Evolutionary conservation across 2,329 filamentous ascomycete genomes (phyloP).

Genomic region (Penicillium sp.): DNA sequence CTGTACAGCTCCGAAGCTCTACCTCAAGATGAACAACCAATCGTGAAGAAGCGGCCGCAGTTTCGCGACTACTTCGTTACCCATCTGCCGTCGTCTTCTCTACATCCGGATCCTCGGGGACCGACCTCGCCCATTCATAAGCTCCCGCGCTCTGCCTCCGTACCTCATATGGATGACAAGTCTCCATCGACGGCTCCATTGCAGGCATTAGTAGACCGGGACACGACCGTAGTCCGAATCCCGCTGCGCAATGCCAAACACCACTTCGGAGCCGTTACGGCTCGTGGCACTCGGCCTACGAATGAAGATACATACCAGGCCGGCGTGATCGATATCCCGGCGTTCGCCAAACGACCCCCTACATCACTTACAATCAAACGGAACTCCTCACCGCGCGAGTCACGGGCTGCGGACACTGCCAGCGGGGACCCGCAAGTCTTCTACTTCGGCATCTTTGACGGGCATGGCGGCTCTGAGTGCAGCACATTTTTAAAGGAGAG

Average conservation of each 20-base stretch:
- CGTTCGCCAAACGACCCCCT: conserved; percentile 81
- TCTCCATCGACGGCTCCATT: conserved; percentile 53
- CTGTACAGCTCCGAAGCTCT: conserved; percentile 24
- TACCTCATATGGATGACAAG: conserved; percentile 61
- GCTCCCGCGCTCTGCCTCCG: conserved; percentile 77
- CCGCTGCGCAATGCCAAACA: conserved; percentile 91
- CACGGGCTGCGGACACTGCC: conserved; percentile 66
- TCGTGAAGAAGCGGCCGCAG: conserved; percentile 40
- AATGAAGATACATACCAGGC: conserved; percentile 96
- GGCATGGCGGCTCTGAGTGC: conserved; percentile 86
- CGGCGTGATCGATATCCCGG: conserved; percentile 85
- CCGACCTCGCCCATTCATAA: conserved; percentile 69
- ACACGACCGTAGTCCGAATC: conserved; percentile 91
- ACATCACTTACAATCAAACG: conserved; percentile 52
- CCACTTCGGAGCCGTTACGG: conserved; percentile 78
- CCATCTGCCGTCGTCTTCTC: conserved; percentile 84
- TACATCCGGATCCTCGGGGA: conserved; percentile 76
- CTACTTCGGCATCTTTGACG: conserved; percentile 95
- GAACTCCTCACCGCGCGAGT: conserved; percentile 48
- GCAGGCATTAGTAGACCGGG: conserved; percentile 62
- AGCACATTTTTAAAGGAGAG: conserved; percentile 79
- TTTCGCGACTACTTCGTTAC: conserved; percentile 99
- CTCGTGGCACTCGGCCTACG: conserved; percentile 75
- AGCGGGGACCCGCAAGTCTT: conserved; percentile 93
- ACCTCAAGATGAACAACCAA: conserved; percentile 9